A percentile compares a stretch with the other conserved stretches of the same genome.
These are phyloP conservation scores for Sergeia podlipaevii DNA, from an alignment of 208 protist species.

Conservation along the genomic window DNA sequence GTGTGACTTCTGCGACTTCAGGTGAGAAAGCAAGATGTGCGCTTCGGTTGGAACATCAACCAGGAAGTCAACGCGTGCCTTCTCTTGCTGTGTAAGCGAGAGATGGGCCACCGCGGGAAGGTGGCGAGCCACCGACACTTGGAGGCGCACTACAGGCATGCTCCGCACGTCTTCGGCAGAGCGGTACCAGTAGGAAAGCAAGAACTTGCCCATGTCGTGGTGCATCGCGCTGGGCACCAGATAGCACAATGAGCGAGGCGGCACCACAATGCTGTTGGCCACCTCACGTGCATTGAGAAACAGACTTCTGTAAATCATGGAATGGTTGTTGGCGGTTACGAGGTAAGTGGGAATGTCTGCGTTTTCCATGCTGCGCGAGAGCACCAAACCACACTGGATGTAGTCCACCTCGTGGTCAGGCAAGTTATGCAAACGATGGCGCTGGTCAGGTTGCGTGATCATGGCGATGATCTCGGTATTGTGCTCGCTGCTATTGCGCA, in stretches of 20 bases:
- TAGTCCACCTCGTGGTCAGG: slow-evolving; percentile 49
- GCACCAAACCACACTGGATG: slow-evolving; percentile 51
- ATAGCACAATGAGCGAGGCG: slow-evolving; percentile 58
- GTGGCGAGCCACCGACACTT: slow-evolving; percentile 37
- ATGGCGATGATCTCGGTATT: slow-evolving; percentile 52
- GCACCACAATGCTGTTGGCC: slow-evolving; percentile 45
- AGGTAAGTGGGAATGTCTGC: slow-evolving; percentile 57
- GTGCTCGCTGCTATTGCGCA: slow-evolving; percentile 22
- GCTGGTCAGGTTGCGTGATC: slow-evolving; percentile 71
- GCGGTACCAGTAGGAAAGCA: slow-evolving; percentile 71
- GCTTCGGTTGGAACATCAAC: slow-evolving; percentile 59
- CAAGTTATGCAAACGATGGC: slow-evolving; percentile 56
- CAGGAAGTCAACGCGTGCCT: slow-evolving; percentile 67
- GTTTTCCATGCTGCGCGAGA: slow-evolving; percentile 41
- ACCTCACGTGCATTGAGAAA: slow-evolving; percentile 69
- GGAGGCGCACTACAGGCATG: slow-evolving; percentile 35
- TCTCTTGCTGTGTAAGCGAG: slow-evolving; percentile 27
- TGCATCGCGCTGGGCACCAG: slow-evolving; percentile 68
- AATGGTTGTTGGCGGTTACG: slow-evolving; percentile 75
- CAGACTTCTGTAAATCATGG: slow-evolving; percentile 50
- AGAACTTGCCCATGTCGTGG: slow-evolving; percentile 62
- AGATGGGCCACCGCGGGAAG: slow-evolving; percentile 63
- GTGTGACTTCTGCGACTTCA: slow-evolving; percentile 25
- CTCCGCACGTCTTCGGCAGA: slow-evolving; percentile 22
- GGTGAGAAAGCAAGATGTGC: slow-evolving; percentile 66